Percentiles rank a stretch among this genome's conserved stretches.
Conservation (phyloP, 108 stramenopile genomes). For the Poteriospumella lacustris region DNA sequence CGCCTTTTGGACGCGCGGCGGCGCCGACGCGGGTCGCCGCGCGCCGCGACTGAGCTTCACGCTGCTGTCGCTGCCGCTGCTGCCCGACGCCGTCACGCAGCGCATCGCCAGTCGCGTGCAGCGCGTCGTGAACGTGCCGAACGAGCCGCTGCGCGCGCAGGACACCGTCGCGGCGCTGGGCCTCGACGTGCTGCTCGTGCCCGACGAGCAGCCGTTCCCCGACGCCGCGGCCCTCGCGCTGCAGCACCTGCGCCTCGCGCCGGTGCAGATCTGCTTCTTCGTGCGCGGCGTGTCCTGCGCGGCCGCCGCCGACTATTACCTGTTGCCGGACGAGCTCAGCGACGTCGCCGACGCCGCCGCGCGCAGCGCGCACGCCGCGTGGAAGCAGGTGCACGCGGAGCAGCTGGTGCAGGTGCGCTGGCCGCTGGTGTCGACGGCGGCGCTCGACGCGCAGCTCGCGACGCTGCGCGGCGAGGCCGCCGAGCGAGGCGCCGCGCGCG, state of each 20-base stretch:
- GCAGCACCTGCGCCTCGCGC: neutral
- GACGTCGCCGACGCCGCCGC: neutral
- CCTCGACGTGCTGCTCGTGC: slow-evolving; percentile 4
- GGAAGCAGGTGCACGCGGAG: neutral
- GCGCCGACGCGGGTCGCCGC: neutral
- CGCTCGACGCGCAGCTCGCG: neutral
- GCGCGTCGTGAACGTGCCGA: neutral
- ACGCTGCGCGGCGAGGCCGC: neutral
- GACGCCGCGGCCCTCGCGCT: neutral
- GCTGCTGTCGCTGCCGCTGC: neutral
- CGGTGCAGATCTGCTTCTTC: slow-evolving; percentile 23
- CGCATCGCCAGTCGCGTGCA: neutral
- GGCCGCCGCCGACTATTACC: slow-evolving; percentile 10
- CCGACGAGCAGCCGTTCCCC: slow-evolving; percentile 26
- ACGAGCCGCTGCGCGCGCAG: neutral
- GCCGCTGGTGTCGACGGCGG: neutral
- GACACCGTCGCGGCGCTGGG: neutral
- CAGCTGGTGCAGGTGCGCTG: slow-evolving; percentile 6
- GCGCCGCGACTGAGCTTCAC: neutral
- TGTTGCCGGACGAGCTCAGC: neutral
- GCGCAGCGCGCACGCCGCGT: neutral
- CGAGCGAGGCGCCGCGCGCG: neutral
- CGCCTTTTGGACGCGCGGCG: neutral
- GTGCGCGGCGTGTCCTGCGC: neutral
- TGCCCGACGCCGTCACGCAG: neutral